A percentile compares a stretch with the other conserved stretches of the same genome.
phyloP scores from a whole-genome alignment of 1,284 basidiomycete genomes.

The Ceratorhiza oryzae-sativae region DNA sequence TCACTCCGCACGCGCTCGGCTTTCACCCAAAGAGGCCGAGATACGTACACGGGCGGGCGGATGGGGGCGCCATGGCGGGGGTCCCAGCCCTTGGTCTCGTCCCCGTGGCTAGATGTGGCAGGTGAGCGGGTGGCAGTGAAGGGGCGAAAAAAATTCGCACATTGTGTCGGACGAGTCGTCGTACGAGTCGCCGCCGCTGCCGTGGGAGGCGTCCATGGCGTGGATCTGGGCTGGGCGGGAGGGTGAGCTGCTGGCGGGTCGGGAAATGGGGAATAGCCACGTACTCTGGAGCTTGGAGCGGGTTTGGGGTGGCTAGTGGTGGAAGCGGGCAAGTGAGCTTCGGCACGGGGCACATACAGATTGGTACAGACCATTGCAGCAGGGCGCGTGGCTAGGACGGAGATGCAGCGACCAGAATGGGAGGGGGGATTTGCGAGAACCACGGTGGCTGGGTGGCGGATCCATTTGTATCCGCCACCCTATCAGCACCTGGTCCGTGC shows the following conservation, averaged over 20 bases:
- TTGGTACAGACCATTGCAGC: slow-evolving; percentile 6
- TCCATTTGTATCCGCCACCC: background rate
- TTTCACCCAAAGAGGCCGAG: background rate
- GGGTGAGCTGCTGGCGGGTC: background rate
- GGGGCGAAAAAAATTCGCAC: slow-evolving; percentile 10
- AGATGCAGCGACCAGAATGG: background rate
- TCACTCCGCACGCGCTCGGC: slow-evolving; percentile 2
- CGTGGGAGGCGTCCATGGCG: background rate
- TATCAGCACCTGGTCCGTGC: slow-evolving; percentile 5
- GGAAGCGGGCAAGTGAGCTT: background rate
- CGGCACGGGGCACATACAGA: background rate
- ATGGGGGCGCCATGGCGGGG: slow-evolving; percentile 7
- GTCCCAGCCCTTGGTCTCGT: slow-evolving; percentile 21
- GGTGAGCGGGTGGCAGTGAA: background rate
- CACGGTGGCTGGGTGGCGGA: background rate
- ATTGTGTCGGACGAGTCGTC: background rate
- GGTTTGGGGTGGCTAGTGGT: slow-evolving; percentile 30
- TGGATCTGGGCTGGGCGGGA: background rate
- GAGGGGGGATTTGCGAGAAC: slow-evolving; percentile 1
- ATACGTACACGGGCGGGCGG: slow-evolving; percentile 13
- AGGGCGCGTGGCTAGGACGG: background rate
- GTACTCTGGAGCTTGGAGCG: slow-evolving; percentile 23
- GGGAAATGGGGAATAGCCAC: background rate
- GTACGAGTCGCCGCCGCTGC: background rate
- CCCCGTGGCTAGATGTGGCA: slow-evolving; percentile 7